Evolutionary conservation across 208 protist genomes (phyloP), one percentile per base, ranked within the genome.

Genomic region (Crithidia acanthocephali): DNA sequence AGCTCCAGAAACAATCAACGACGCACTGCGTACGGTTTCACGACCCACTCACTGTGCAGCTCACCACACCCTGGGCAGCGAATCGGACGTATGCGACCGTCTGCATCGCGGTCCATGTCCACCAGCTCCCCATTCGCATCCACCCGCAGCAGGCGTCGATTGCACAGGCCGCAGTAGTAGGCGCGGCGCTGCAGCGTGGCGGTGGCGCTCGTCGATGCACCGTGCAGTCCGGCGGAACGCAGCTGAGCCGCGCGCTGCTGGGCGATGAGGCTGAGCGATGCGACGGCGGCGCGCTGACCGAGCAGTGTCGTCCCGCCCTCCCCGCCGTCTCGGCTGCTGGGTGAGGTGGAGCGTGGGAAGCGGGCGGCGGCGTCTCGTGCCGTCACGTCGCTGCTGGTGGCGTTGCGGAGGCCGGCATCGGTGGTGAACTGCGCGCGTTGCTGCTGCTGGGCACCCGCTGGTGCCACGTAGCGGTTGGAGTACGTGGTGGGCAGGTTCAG

Each of bases 141-240:
- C 30, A 94, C 75, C 18, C 91, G 88, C 22, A 96, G 64, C 52
- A 96, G 70, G 10, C 87, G 72, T 27, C 88, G 82, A 47, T 80
- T 55, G 70, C 91, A 96, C 45, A 68, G 81, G 0, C 79, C 75
- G 66, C 91, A 96, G 76, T 91, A 93, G 68, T 89, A 92, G n/a
- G 84, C 81, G 53, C 67, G 60, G n/a, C 68, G 61, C 68, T 76
- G 74, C 23, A 37, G 69, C n/a, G 28, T 16, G 20, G 66, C 2
- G 30, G 37, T 37, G 8, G 47, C 16, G 1, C 44, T 3, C 28
- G 33, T 27, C 4, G 0, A 20, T 1, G 15, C n/a, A n/a, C 11
- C 58, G 0, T 28, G 6, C 37, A 28, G 45, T 27, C 3, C 33
- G 58, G 23, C 33, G 47, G 18, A 22, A 18, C 37, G 35, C 28